A percentile compares a stretch with the other conserved stretches of the same genome.
phyloP scores from a whole-genome alignment of 192 early-diverging fungal species.

The Jimgerdemannia lactiflua region DNA sequence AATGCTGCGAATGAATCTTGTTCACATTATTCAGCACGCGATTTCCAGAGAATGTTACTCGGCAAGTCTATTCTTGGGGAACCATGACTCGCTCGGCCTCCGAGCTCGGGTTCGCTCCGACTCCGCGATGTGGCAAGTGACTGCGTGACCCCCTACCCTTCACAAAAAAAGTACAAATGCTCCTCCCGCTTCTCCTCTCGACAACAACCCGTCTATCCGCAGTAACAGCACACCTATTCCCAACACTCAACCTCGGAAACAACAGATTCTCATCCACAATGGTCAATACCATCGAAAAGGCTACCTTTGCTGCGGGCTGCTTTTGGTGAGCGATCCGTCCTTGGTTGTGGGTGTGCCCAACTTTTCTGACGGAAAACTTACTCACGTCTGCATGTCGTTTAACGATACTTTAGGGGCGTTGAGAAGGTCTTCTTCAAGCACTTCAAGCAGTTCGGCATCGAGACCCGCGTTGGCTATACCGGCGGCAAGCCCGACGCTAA shows the following conservation, averaged over 20 bases:
- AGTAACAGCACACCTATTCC: not conserved
- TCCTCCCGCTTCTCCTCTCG: not conserved
- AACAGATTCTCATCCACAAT: not conserved
- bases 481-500: slow-evolving; percentile 33
- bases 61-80: too few species aligned
- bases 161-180: not conserved
- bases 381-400: not conserved
- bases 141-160: not conserved
- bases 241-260: not conserved
- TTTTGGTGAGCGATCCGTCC: slow-evolving; percentile 65
- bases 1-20: too few species aligned
- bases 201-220: not conserved
- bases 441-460: slow-evolving; percentile 44
- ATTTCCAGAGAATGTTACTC: too few species aligned
- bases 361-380: slow-evolving; percentile 1
- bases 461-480: slow-evolving; percentile 52
- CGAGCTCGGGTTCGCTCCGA: not conserved
- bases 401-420: slow-evolving; percentile 41
- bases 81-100: too few species aligned
- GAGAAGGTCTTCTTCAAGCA: slow-evolving; percentile 49
- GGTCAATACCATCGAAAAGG: slow-evolving; percentile 40
- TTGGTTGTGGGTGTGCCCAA: not conserved
- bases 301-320: slow-evolving; percentile 92
- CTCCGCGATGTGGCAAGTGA: not conserved
- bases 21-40: too few species aligned